phyloP scores from a whole-genome alignment of 441 rosid genomes.

The Bruguiera hainesii region DNA sequence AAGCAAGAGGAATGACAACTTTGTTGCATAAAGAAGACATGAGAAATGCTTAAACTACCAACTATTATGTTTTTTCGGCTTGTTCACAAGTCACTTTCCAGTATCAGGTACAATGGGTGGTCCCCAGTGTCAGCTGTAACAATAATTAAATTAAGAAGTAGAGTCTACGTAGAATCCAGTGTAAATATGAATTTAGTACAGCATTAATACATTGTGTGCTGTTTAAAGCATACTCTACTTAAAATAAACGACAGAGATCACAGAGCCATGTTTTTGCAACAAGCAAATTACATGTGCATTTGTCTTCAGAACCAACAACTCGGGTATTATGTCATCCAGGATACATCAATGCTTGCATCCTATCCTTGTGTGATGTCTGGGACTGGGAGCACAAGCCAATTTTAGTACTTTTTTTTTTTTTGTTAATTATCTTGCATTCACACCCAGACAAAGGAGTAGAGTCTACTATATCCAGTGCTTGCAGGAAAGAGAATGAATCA shows the following conservation, averaged over 20 bases:
- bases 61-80: neutral
- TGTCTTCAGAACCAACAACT: too few relatives aligned
- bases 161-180: neutral
- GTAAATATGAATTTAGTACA: constrained; percentile 3
- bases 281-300: too few relatives aligned
- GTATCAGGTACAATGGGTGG: constrained; percentile 1
- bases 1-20: neutral
- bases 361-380: too few relatives aligned
- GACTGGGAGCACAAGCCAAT: too few relatives aligned
- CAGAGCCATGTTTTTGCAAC: too few relatives aligned
- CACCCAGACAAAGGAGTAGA: too few relatives aligned
- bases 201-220: neutral
- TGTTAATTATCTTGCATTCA: too few relatives aligned
- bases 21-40: neutral
- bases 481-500: too few relatives aligned
- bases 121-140: neutral
- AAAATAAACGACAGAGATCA: neutral
- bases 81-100: neutral
- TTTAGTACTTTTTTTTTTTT: too few relatives aligned
- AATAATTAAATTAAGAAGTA: neutral
- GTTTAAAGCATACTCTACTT: neutral
- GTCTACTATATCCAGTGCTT: too few relatives aligned
- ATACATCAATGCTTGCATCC: too few relatives aligned
- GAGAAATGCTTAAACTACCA: neutral
- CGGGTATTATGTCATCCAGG: too few relatives aligned